These are phyloP conservation scores for Discostella stelligera DNA, from an alignment of 352 stramenopile species.

Conservation along the genomic window DNA sequence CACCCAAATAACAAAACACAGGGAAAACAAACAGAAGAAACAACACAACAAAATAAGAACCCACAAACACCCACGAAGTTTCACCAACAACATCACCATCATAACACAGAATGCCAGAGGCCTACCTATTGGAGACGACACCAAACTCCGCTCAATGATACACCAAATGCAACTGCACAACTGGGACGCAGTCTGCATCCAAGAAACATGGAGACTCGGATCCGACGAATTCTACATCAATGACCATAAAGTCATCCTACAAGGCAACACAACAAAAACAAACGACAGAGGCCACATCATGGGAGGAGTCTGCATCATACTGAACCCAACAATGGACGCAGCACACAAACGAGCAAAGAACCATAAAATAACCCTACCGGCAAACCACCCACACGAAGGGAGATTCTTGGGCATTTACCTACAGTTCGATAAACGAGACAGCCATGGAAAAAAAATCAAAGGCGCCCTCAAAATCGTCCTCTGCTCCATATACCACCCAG, in stretches of 20 bases:
- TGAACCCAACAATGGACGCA: slow-evolving; percentile 16
- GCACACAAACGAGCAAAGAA: slow-evolving; percentile 13
- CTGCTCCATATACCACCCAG: slow-evolving; percentile 17
- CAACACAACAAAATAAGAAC: no score
- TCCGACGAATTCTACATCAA: slow-evolving; percentile 13
- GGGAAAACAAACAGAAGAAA: no score
- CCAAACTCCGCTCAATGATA: no score
- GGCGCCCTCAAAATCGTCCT: slow-evolving; percentile 4
- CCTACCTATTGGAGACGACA: no score
- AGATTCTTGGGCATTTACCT: background rate
- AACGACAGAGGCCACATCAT: background rate
- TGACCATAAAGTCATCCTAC: background rate
- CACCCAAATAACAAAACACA: no score
- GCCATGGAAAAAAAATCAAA: slow-evolving; percentile 15
- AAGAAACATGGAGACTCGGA: slow-evolving; percentile 29
- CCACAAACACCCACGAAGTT: no score
- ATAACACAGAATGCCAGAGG: no score
- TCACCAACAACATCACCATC: no score
- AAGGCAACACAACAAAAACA: background rate
- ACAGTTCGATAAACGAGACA: background rate
- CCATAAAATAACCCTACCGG: background rate
- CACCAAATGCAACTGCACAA: slow-evolving; percentile 9
- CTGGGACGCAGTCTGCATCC: slow-evolving; percentile 1
- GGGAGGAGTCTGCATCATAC: slow-evolving; percentile 17
- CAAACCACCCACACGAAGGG: background rate